Evolutionary conservation across 768 basidiomycete species (phyloP).

Genomic region (Suillus sp.): DNA sequence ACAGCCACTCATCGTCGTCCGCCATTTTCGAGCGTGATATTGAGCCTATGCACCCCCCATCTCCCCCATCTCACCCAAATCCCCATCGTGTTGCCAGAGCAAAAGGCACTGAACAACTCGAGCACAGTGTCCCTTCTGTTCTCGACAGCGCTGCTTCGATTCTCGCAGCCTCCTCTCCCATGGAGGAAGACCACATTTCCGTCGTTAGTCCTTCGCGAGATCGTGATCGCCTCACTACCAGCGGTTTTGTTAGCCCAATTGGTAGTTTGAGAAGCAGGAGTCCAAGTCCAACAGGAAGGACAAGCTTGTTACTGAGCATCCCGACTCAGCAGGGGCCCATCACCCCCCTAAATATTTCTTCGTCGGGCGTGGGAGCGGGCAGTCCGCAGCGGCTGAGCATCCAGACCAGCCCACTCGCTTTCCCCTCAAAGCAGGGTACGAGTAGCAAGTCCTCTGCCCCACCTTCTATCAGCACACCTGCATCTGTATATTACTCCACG

Average conservation of each 20-base stretch:
- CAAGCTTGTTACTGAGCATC: conserved; percentile 52
- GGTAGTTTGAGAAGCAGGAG: conserved; percentile 63
- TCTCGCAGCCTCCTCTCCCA: conserved; percentile 48
- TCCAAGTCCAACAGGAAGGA: conserved; percentile 57
- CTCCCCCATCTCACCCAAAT: conserved; percentile 46
- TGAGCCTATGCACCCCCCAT: conserved; percentile 52
- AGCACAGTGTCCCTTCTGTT: conserved; percentile 82
- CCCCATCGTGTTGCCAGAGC: conserved; percentile 76
- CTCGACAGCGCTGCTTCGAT: conserved; percentile 82
- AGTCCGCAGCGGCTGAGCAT: conserved; percentile 25
- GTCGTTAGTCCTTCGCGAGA: conserved; percentile 58
- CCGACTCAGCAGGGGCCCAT: conserved; percentile 34
- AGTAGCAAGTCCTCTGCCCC: conserved; percentile 20
- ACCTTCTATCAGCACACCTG: conserved; percentile 46
- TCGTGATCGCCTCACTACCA: conserved; percentile 32
- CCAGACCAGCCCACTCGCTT: conserved; percentile 24
- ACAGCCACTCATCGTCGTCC: conserved; percentile 72
- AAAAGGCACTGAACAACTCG: conserved; percentile 72
- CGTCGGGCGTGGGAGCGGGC: conserved; percentile 34
- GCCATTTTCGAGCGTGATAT: conserved; percentile 94
- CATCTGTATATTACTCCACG: conserved; percentile 51
- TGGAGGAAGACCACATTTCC: conserved; percentile 58
- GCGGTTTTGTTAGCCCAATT: conserved; percentile 68
- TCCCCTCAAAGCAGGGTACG: conserved; percentile 8
- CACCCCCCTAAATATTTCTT: conserved; percentile 21